Conservation (phyloP, 306 rosid species). For the Trifolium subterraneum region DNA sequence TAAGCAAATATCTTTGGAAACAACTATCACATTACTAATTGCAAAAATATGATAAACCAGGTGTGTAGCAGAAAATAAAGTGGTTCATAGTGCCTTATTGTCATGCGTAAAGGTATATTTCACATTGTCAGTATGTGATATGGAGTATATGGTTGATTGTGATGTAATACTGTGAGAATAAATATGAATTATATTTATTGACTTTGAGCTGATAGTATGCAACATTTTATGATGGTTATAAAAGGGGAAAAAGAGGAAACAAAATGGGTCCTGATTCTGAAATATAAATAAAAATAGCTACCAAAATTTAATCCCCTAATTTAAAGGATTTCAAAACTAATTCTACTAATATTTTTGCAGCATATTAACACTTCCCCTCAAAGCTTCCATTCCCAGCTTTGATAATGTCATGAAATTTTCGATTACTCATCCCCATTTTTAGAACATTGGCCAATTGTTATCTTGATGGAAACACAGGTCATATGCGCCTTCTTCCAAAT, state of each 20-base stretch:
- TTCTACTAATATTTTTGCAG: background rate
- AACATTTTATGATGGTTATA: background rate
- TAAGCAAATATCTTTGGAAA: constrained; percentile 24
- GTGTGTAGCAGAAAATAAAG: constrained; percentile 94
- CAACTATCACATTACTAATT: constrained; percentile 43
- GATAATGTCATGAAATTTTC: background rate
- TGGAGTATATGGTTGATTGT: background rate
- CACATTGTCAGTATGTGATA: constrained; percentile 10
- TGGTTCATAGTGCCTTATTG: constrained; percentile 76
- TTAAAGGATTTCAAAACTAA: background rate
- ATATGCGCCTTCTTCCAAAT: background rate
- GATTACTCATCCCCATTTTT: background rate
- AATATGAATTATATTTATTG: background rate
- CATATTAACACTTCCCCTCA: background rate
- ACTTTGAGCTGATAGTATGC: background rate
- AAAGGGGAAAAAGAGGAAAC: background rate
- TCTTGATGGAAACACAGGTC: background rate
- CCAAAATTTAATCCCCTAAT: background rate
- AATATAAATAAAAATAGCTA: background rate
- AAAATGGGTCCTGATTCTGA: background rate
- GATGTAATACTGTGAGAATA: background rate
- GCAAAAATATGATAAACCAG: constrained; percentile 49
- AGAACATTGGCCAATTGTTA: background rate
- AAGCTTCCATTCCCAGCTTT: background rate
- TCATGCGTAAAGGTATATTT: constrained; percentile 77